Evolutionary conservation across 345 rosid species (phyloP).

Genomic region (Citrus reticulata): DNA sequence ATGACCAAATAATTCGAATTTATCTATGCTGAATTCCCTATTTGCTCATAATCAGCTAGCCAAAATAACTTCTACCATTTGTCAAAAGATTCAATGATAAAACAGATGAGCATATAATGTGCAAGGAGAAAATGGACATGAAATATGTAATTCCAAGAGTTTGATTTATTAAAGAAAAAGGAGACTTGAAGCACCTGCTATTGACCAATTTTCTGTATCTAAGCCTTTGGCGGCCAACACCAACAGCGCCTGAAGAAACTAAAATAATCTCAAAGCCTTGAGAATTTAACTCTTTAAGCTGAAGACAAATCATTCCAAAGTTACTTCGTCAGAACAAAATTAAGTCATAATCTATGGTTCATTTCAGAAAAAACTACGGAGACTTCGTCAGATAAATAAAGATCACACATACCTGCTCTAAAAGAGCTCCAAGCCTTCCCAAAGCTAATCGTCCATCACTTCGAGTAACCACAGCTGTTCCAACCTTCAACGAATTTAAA

Average conservation of each 20-base stretch:
- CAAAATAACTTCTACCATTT: neutral
- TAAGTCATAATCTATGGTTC: neutral
- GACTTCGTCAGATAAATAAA: neutral
- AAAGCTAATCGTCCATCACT: conserved; percentile 52
- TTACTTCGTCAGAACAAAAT: neutral
- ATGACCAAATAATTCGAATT: neutral
- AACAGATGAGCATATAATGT: neutral
- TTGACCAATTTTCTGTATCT: conserved; percentile 44
- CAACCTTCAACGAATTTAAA: conserved; percentile 32
- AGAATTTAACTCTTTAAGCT: conserved; percentile 52
- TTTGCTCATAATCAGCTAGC: neutral
- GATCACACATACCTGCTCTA: conserved; percentile 46
- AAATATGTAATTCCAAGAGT: neutral
- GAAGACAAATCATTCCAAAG: conserved; percentile 4
- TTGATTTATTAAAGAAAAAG: neutral
- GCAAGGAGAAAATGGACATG: neutral
- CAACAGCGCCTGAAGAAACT: conserved; percentile 62
- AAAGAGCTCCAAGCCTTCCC: conserved; percentile 56
- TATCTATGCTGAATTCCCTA: neutral
- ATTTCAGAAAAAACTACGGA: neutral
- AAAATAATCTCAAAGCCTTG: conserved; percentile 45
- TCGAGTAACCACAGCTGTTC: conserved; percentile 67
- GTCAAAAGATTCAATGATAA: neutral
- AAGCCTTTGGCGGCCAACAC: conserved; percentile 59
- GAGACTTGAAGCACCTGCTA: conserved; percentile 38